These are phyloP conservation scores for Erigeron canadensis DNA, from an alignment of 129 eudicot species.

Conservation along the genomic window DNA sequence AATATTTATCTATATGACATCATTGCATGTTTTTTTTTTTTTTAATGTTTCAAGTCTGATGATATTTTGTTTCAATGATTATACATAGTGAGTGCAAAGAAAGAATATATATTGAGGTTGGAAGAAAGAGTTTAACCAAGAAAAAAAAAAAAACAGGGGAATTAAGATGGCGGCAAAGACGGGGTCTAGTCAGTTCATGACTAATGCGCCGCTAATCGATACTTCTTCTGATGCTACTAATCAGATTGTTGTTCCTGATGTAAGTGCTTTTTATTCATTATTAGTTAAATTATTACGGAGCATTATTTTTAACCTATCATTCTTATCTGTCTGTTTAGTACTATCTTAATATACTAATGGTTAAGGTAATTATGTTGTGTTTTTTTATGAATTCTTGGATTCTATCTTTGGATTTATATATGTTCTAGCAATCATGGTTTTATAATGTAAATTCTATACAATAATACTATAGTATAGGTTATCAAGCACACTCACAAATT, in stretches of 20 bases:
- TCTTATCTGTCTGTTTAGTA: neutral
- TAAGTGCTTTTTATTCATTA: conserved; percentile 17
- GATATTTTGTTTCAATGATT: too few relatives aligned
- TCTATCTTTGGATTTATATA: too few relatives aligned
- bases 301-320: neutral
- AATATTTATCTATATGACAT: too few relatives aligned
- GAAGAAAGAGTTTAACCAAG: too few relatives aligned
- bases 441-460: too few relatives aligned
- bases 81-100: too few relatives aligned
- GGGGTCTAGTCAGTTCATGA: conserved; percentile 71
- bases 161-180: conserved; percentile 39
- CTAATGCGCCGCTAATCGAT: conserved; percentile 62
- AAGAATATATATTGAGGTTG: too few relatives aligned
- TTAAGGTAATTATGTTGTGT: neutral
- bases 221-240: conserved; percentile 39
- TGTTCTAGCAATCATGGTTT: too few relatives aligned
- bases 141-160: conserved; percentile 19
- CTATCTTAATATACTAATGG: neutral
- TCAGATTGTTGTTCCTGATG: conserved; percentile 93
- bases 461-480: too few relatives aligned
- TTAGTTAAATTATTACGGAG: neutral
- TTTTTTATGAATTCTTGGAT: neutral
- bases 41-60: too few relatives aligned
- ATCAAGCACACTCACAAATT: neutral
- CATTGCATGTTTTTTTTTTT: too few relatives aligned